Evolutionary conservation across 2,329 filamentous ascomycete genomes (phyloP), one percentile per base, ranked within the genome.

Genomic region (Alternaria incomplexa): DNA sequence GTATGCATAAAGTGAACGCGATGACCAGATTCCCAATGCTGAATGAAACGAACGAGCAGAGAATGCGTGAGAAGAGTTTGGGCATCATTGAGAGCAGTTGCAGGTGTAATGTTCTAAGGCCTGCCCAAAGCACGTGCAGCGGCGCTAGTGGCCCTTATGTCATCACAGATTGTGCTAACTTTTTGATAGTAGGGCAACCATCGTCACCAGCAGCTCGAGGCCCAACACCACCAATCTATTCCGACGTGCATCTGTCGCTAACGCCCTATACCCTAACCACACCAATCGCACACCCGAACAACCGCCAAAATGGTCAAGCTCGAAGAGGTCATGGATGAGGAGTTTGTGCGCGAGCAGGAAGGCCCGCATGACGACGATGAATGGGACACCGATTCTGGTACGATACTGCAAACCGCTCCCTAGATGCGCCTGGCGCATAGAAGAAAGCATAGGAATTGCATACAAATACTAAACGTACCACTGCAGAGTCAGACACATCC

Each of bases 281-380:
- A 13, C 36, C 23, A 56, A 56, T 25, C 48, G 17, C 23, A 52
- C 13, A 28, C 15, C 6, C 22, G 22, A 13, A 23, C 53, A 40
- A 56, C 69, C 66, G 67, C 65, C 83, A 90, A 82, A 75, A 97
- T 98, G 95, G 95, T 98, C 82, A 93, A 95, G 83, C 92, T 98
- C 79, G 92, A 93, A 80, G 95, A 98, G 86, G 95, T 98, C 78
- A 91, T 96, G 80, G 95, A 98, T 81, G 94, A 97, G 87, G 92
- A 96, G 83, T 97, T 97, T 86, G 86, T 91, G 83, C 85, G 88
- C 81, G 84, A 87, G 73, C 90, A 91, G 81, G 83, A 86, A 71
- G 90, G 91, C 76, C 83, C 89, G 66, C 85, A 85, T 63, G 90
- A 93, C 72, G 91, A 96, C 46, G 91, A 96, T 58, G 93, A 96